These are phyloP conservation scores for Leavenworthia alabamica DNA, from an alignment of 345 rosid genomes.

Conservation along the genomic window DNA sequence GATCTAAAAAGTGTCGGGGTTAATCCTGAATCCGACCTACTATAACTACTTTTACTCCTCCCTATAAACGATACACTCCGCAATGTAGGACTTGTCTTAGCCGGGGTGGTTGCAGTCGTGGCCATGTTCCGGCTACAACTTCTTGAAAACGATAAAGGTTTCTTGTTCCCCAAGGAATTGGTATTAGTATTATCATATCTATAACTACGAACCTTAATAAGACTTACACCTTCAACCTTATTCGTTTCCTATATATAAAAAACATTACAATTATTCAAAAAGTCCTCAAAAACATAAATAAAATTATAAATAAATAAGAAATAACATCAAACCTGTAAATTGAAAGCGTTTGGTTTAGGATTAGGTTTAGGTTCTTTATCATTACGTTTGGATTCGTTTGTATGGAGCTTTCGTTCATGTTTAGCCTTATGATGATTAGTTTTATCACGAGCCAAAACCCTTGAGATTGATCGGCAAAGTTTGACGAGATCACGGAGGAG, in stretches of 20 bases:
- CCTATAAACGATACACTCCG: constrained; percentile 16
- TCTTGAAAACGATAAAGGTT: constrained; percentile 34
- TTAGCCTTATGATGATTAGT: constrained; percentile 6
- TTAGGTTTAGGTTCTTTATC: neutral
- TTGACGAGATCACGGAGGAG: constrained; percentile 23
- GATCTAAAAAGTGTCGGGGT: constrained; percentile 33
- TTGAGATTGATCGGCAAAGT: constrained; percentile 29
- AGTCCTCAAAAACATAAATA: neutral
- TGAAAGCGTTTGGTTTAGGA: neutral
- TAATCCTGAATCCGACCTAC: constrained; percentile 25
- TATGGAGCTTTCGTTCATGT: neutral
- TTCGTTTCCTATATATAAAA: constrained; percentile 7
- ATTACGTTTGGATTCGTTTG: neutral
- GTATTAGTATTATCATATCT: constrained; percentile 19
- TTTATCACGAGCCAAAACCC: constrained; percentile 30
- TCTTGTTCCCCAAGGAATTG: constrained; percentile 5
- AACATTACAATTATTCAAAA: neutral
- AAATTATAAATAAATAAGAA: neutral
- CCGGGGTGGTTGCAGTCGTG: neutral
- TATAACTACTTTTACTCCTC: constrained; percentile 35
- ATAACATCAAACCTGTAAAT: neutral
- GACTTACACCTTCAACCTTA: constrained; percentile 21
- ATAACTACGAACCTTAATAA: constrained; percentile 35
- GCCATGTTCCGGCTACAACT: constrained; percentile 31
- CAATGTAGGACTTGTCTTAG: neutral